A percentile compares a stretch with the other conserved stretches of the same genome.
phyloP scores from a whole-genome alignment of 805 yeast genomes.

The Isabelozyma gotoi region DNA sequence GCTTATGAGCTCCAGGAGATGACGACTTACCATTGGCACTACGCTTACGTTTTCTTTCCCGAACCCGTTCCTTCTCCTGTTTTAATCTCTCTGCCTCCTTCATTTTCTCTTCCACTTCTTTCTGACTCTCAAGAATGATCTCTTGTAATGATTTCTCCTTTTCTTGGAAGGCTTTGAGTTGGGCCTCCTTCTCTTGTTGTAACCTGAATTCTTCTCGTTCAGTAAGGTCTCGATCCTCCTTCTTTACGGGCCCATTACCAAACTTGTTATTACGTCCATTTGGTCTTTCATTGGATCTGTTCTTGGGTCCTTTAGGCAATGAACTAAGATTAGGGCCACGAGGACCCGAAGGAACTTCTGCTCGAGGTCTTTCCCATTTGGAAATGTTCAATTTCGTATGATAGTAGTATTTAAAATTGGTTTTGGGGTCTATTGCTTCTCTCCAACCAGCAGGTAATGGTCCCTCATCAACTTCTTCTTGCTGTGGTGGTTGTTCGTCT shows the following conservation, averaged over 20 bases:
- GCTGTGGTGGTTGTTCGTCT: constrained; percentile 5
- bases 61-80: constrained; percentile 19
- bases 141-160: constrained; percentile 36
- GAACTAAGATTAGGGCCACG: constrained; percentile 6
- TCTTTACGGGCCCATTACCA: background rate
- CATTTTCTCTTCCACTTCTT: constrained; percentile 30
- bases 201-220: constrained; percentile 34
- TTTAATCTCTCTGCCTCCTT: constrained; percentile 20
- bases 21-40: constrained; percentile 1
- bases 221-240: background rate
- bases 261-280: constrained; percentile 1
- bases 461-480: constrained; percentile 16
- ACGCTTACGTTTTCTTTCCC: constrained; percentile 10
- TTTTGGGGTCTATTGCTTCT: constrained; percentile 46
- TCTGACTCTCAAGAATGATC: constrained; percentile 32
- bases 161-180: constrained; percentile 30
- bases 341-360: constrained; percentile 34
- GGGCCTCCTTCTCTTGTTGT: constrained; percentile 29
- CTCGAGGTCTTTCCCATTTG: constrained; percentile 61
- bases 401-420: constrained; percentile 53
- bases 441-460: constrained; percentile 68
- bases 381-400: constrained; percentile 47
- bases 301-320: constrained; percentile 22
- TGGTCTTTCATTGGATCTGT: constrained; percentile 5
- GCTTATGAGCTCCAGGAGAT: constrained; percentile 2